Conservation (phyloP, 2,329 filamentous ascomycete genomes). For the Neonectria faginata region DNA sequence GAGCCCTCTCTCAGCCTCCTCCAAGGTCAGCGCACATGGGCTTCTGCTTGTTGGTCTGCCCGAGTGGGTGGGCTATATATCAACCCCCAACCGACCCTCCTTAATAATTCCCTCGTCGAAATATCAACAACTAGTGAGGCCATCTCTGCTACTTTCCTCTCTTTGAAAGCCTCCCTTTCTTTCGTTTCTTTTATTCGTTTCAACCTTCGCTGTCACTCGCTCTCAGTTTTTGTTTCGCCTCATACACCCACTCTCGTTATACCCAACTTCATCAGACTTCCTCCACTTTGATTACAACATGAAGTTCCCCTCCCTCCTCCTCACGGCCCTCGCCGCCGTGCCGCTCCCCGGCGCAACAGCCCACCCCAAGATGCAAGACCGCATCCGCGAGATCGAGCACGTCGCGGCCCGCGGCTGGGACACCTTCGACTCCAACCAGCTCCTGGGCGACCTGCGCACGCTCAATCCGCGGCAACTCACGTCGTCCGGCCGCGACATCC, state of each 20-base stretch:
- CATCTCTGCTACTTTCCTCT: conserved; percentile 13
- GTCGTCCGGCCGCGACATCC: conserved; percentile 52
- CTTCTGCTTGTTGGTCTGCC: conserved; percentile 11
- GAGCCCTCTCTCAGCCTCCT: background rate
- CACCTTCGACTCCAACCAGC: conserved; percentile 38
- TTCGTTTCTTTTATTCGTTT: conserved; percentile 22
- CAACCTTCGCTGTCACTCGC: conserved; percentile 16
- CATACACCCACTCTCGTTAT: conserved; percentile 14
- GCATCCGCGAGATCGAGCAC: conserved; percentile 31
- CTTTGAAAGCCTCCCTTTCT: conserved; percentile 9
- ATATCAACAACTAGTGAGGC: conserved; percentile 8
- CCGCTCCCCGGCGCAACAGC: conserved; percentile 34
- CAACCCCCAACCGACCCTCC: conserved; percentile 7
- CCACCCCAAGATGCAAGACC: conserved; percentile 40
- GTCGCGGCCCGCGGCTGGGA: conserved; percentile 34
- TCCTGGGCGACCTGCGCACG: conserved; percentile 55
- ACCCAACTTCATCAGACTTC: background rate
- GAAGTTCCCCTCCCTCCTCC: conserved; percentile 43
- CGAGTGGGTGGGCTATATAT: conserved; percentile 18
- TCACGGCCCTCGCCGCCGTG: conserved; percentile 37
- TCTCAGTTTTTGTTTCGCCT: conserved; percentile 11
- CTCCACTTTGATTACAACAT: conserved; percentile 25
- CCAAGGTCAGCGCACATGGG: background rate
- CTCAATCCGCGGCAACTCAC: conserved; percentile 49
- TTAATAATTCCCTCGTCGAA: background rate